phyloP scores from a whole-genome alignment of 1,284 basidiomycete species.

The Rhodotorula sp. region DNA sequence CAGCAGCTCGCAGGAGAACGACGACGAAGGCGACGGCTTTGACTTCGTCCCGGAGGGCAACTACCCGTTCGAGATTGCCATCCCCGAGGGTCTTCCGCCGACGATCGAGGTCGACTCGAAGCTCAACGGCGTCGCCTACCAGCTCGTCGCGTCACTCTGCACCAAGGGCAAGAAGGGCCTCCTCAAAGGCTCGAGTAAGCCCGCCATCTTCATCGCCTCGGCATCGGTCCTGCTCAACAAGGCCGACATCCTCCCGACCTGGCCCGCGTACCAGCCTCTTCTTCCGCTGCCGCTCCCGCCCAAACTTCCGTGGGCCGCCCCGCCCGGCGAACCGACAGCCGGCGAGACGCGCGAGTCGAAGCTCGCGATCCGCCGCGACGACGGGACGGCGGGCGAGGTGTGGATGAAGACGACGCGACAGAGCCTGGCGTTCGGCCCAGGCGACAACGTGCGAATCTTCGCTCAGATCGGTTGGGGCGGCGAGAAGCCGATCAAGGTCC shows the following conservation, averaged over 20 bases:
- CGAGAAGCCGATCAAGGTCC: conserved; percentile 11
- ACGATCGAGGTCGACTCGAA: conserved; percentile 22
- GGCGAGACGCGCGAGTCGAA: conserved; percentile 25
- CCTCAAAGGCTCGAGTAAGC: conserved; percentile 15
- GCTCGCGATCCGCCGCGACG: not conserved
- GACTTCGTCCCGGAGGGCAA: conserved; percentile 34
- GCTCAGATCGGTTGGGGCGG: conserved; percentile 28
- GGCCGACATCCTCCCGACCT: conserved; percentile 27
- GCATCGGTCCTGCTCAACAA: conserved; percentile 30
- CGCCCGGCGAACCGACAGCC: conserved; percentile 7
- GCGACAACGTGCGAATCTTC: conserved; percentile 20
- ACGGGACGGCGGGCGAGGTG: conserved; percentile 6
- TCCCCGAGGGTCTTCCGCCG: conserved; percentile 36
- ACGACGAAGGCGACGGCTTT: conserved; percentile 27
- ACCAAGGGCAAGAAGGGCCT: conserved; percentile 31
- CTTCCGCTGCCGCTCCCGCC: conserved; percentile 14
- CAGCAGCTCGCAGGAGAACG: not conserved
- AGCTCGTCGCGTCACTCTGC: conserved; percentile 35
- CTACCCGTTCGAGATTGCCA: conserved; percentile 33
- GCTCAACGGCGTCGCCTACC: conserved; percentile 23
- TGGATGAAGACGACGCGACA: conserved; percentile 20
- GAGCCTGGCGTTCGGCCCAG: conserved; percentile 29
- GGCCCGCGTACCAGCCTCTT: conserved; percentile 25
- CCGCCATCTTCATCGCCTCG: conserved; percentile 9
- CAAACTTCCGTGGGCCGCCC: conserved; percentile 19